Conservation (phyloP, 1,139 yeast genomes). For the Protomyces lactucae-debilis region DNA sequence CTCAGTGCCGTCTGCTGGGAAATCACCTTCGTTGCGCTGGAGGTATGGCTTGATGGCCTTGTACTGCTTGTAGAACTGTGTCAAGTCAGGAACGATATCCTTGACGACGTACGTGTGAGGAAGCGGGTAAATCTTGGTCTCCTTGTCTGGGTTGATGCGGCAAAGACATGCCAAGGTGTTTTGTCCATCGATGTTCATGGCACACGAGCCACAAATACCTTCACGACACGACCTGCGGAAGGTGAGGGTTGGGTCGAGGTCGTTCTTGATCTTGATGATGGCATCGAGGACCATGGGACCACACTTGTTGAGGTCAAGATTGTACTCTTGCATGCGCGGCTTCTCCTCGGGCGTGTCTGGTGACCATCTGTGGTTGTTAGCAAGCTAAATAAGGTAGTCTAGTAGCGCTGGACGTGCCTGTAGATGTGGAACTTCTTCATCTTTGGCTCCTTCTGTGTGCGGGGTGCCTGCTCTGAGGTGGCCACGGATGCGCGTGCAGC, state of each 20-base stretch:
- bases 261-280: constrained; percentile 85
- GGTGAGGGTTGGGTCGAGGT: constrained; percentile 90
- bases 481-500: constrained; percentile 26
- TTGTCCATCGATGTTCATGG: constrained; percentile 98
- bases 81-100: constrained; percentile 95
- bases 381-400: background rate
- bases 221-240: constrained; percentile 99
- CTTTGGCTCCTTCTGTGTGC: constrained; percentile 44
- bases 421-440: constrained; percentile 83
- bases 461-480: constrained; percentile 26
- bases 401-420: constrained; percentile 60
- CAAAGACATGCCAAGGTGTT: constrained; percentile 96
- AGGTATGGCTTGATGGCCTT: constrained; percentile 95
- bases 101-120: constrained; percentile 98
- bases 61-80: constrained; percentile 96
- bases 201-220: constrained; percentile 99
- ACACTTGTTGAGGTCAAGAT: constrained; percentile 79
- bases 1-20: constrained; percentile 88
- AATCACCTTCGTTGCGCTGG: constrained; percentile 57
- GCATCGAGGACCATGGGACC: constrained; percentile 99
- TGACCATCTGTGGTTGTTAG: constrained; percentile 51
- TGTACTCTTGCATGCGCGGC: constrained; percentile 79
- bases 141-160: constrained; percentile 72
- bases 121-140: constrained; percentile 85
- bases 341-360: constrained; percentile 94